phyloP scores from a whole-genome alignment of 495 filamentous ascomycete species.

The Parmelia sp. region DNA sequence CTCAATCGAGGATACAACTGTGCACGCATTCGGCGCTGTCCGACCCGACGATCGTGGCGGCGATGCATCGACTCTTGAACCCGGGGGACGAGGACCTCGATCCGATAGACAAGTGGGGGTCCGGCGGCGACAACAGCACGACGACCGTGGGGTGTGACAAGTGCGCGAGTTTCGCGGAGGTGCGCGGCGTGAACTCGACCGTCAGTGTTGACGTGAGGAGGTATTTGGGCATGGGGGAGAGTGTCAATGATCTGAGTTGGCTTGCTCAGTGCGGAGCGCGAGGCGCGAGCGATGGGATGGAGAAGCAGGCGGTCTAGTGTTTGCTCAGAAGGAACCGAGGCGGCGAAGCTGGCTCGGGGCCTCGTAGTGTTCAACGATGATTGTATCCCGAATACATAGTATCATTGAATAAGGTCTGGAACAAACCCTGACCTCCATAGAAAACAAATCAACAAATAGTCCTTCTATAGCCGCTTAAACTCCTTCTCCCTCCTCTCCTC shows the following conservation, averaged over 20 bases:
- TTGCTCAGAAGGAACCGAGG: background rate
- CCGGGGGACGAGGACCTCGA: background rate
- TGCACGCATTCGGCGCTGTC: background rate
- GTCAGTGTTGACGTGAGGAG: background rate
- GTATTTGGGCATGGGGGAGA: background rate
- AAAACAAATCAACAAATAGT: background rate
- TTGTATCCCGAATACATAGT: background rate
- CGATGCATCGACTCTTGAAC: background rate
- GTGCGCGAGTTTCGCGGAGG: background rate
- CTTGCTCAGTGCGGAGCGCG: background rate
- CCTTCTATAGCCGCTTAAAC: background rate
- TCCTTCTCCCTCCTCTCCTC: too few relatives aligned
- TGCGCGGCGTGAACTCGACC: background rate
- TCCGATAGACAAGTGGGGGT: slow-evolving; percentile 1
- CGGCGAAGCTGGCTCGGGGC: background rate
- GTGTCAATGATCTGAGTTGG: background rate
- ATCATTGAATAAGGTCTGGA: background rate
- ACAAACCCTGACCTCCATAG: background rate
- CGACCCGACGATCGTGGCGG: background rate
- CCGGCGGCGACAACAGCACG: background rate
- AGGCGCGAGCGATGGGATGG: background rate
- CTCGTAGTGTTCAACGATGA: background rate
- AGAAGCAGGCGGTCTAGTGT: background rate
- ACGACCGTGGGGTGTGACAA: background rate
- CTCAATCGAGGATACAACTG: background rate